Conservation (phyloP, 352 stramenopile species). For the Globisporangium nunn region DNA sequence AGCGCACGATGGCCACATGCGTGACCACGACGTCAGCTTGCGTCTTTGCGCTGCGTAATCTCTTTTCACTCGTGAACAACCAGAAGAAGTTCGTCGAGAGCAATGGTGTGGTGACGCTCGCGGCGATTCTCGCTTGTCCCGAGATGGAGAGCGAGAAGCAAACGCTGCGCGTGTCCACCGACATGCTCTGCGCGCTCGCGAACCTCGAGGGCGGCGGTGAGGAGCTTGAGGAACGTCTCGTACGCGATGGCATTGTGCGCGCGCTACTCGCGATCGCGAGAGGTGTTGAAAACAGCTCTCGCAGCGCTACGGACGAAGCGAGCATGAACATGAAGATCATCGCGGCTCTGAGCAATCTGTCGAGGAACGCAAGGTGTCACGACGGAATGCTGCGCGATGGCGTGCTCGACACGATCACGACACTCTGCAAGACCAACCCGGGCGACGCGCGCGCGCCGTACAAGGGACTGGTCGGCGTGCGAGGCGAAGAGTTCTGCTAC, state of each 20-base stretch:
- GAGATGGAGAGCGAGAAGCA: conserved; percentile 39
- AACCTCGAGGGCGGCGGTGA: conserved; percentile 22
- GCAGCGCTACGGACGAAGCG: conserved; percentile 10
- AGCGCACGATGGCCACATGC: conserved; percentile 48
- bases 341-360: conserved; percentile 60
- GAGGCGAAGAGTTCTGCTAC: conserved; percentile 61
- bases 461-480: conserved; percentile 48
- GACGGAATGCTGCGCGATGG: conserved; percentile 73
- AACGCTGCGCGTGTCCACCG: conserved; percentile 45
- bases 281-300: conserved; percentile 17
- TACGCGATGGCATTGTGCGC: conserved; percentile 64
- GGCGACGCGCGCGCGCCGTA: conserved; percentile 37
- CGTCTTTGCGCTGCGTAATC: conserved; percentile 67
- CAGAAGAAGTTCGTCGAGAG: conserved; percentile 54
- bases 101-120: conserved; percentile 59
- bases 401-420: conserved; percentile 43
- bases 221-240: conserved; percentile 53
- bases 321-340: conserved; percentile 53
- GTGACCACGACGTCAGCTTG: conserved; percentile 47
- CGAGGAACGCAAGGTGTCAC: conserved; percentile 46
- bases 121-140: conserved; percentile 36
- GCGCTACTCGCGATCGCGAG: conserved; percentile 57
- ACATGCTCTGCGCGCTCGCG: conserved; percentile 63
- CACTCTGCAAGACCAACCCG: conserved; percentile 38
- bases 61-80: conserved; percentile 53